Percentiles rank a stretch among this genome's conserved stretches.
These are phyloP conservation scores for Citrus glauca DNA, from an alignment of 345 rosid species.

Conservation along the genomic window DNA sequence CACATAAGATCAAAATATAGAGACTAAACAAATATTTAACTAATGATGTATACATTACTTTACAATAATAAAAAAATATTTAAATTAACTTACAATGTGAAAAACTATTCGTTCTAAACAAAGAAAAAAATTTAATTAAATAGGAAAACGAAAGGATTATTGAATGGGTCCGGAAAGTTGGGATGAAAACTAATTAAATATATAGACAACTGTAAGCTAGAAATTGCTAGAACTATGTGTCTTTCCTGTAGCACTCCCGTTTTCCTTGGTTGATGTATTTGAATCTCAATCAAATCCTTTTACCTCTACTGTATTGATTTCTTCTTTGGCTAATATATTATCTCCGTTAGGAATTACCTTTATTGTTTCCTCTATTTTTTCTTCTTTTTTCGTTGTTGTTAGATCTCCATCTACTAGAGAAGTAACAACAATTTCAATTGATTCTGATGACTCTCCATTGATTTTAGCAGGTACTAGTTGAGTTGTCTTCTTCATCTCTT, in stretches of 20 bases:
- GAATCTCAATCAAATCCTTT: not conserved
- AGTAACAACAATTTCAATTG: not conserved
- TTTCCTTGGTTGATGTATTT: not conserved
- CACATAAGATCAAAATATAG: too few relatives aligned
- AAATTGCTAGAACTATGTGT: not conserved
- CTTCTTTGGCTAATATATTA: not conserved
- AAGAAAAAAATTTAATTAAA: too few relatives aligned
- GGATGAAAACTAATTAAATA: too few relatives aligned
- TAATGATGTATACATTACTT: too few relatives aligned
- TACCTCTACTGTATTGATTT: not conserved
- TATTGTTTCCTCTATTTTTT: not conserved
- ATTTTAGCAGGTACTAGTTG: not conserved
- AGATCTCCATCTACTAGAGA: not conserved
- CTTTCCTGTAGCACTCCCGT: not conserved
- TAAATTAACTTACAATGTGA: too few relatives aligned
- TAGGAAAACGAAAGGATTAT: too few relatives aligned
- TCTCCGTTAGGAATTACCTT: not conserved
- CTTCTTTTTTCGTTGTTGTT: not conserved
- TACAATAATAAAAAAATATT: too few relatives aligned
- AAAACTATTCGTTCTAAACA: too few relatives aligned
- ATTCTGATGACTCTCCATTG: not conserved
- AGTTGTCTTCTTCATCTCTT: slow-evolving; percentile 27
- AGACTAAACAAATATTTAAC: too few relatives aligned
- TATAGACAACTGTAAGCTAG: not conserved
- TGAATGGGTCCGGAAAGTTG: too few relatives aligned